Percentiles rank a stretch among this genome's conserved stretches.
Evolutionary conservation across 176 grass and related monocot genomes (phyloP).

Genomic region (Juncus effusus): DNA sequence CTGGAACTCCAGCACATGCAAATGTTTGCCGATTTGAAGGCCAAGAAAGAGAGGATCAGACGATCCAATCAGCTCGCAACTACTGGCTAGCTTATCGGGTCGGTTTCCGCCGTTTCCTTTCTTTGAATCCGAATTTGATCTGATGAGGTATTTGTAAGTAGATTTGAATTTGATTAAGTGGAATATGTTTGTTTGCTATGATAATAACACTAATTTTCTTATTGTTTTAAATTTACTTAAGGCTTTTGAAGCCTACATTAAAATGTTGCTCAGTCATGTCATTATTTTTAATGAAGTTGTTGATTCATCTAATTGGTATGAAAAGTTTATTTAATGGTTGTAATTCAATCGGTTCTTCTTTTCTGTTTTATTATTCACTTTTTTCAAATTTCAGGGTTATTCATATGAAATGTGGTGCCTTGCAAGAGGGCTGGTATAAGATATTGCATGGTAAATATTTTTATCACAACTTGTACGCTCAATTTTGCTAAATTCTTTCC

Average conservation of each 20-base stretch:
- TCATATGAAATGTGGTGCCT: conserved; percentile 94
- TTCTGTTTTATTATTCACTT: not conserved
- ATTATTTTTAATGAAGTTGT: too few relatives aligned
- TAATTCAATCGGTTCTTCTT: not conserved
- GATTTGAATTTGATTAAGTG: too few relatives aligned
- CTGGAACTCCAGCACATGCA: conserved; percentile 89
- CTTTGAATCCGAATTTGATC: conserved; percentile 31
- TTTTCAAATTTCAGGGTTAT: conserved; percentile 49
- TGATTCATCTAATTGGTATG: too few relatives aligned
- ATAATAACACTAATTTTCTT: too few relatives aligned
- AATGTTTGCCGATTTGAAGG: conserved; percentile 73
- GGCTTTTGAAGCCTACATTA: too few relatives aligned
- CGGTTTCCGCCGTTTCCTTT: conserved; percentile 49
- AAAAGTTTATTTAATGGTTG: not conserved
- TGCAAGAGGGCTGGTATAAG: conserved; percentile 78
- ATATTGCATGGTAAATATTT: conserved; percentile 78
- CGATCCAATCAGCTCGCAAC: conserved; percentile 45
- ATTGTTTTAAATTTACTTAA: too few relatives aligned
- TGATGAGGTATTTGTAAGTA: too few relatives aligned
- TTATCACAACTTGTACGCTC: not conserved
- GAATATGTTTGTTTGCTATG: too few relatives aligned
- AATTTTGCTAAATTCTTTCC: too few relatives aligned
- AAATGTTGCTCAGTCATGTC: too few relatives aligned
- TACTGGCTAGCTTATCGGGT: conserved; percentile 48
- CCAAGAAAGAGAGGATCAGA: conserved; percentile 67